A percentile compares a stretch with the other conserved stretches of the same genome.
Conservation (phyloP, 164 flowering plant genomes). For the Taxillus chinensis region DNA sequence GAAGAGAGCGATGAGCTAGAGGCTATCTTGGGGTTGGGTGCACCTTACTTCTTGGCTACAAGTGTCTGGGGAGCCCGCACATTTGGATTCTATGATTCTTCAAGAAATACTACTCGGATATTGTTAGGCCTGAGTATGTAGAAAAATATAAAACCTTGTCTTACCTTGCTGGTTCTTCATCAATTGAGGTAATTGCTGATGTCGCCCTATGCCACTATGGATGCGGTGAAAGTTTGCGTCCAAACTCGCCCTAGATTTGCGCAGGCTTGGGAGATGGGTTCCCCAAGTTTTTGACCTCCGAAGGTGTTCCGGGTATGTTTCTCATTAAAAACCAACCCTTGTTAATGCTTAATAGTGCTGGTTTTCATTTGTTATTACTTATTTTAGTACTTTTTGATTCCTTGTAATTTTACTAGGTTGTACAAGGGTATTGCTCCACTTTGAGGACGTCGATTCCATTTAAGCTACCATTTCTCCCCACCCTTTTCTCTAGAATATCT, state of each 20-base stretch:
- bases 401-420: slow-evolving; percentile 36
- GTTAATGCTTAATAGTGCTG: neutral
- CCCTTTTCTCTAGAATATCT: too few species aligned
- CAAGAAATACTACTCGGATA: slow-evolving; percentile 80
- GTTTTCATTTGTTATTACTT: neutral
- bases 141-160: too few species aligned
- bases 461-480: slow-evolving; percentile 24
- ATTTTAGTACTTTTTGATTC: neutral
- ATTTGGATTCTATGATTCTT: slow-evolving; percentile 73
- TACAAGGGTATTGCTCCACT: slow-evolving; percentile 89
- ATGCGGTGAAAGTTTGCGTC: slow-evolving; percentile 86
- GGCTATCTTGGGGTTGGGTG: slow-evolving; percentile 86
- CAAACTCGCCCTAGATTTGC: slow-evolving; percentile 95
- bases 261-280: slow-evolving; percentile 73
- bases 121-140: slow-evolving; percentile 79
- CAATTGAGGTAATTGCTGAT: slow-evolving; percentile 81
- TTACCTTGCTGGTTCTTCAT: slow-evolving; percentile 88
- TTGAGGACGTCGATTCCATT: slow-evolving; percentile 96
- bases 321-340: neutral
- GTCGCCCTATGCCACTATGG: slow-evolving; percentile 84
- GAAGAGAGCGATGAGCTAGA: slow-evolving; percentile 64
- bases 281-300: slow-evolving; percentile 64
- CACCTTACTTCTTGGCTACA: slow-evolving; percentile 80
- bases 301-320: slow-evolving; percentile 62
- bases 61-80: slow-evolving; percentile 90